Conservation (phyloP, 352 stramenopile genomes). For the Globisporangium alternatum region DNA sequence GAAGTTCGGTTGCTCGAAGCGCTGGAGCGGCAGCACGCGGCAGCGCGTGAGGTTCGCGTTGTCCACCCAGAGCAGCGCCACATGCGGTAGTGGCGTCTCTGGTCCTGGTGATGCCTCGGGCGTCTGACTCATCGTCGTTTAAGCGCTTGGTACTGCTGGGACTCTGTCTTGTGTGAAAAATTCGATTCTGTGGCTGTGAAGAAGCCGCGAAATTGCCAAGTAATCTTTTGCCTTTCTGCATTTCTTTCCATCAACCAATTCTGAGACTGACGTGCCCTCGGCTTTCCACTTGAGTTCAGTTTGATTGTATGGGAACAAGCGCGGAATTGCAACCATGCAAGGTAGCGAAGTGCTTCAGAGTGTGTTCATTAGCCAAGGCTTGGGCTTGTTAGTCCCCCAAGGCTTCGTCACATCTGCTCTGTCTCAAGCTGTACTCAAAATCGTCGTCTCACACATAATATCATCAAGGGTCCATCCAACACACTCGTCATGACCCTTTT, state of each 20-base stretch:
- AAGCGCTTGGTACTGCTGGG: not conserved
- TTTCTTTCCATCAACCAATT: too few species aligned
- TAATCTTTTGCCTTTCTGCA: too few species aligned
- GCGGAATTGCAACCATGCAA: too few species aligned
- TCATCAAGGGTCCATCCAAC: not conserved
- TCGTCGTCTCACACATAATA: not conserved
- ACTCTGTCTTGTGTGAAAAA: not conserved
- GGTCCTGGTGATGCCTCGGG: not conserved
- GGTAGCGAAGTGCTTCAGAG: too few species aligned
- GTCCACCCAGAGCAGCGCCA: slow-evolving; percentile 23
- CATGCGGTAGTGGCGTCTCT: slow-evolving; percentile 6
- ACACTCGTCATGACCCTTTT: not conserved
- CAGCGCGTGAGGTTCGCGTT: slow-evolving; percentile 29
- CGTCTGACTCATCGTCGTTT: slow-evolving; percentile 4
- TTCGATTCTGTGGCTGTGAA: not conserved
- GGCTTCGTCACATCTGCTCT: too few species aligned
- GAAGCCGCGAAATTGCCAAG: too few species aligned
- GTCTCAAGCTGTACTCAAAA: not conserved
- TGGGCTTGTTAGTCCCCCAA: too few species aligned
- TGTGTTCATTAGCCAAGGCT: too few species aligned
- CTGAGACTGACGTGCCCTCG: too few species aligned
- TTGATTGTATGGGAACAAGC: too few species aligned
- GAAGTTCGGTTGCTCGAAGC: slow-evolving; percentile 12
- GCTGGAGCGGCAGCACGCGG: slow-evolving; percentile 20
- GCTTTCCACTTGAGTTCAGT: too few species aligned